These are phyloP conservation scores for Scheffersomyces lignicola DNA, from an alignment of 1,139 yeast species.

Conservation along the genomic window DNA sequence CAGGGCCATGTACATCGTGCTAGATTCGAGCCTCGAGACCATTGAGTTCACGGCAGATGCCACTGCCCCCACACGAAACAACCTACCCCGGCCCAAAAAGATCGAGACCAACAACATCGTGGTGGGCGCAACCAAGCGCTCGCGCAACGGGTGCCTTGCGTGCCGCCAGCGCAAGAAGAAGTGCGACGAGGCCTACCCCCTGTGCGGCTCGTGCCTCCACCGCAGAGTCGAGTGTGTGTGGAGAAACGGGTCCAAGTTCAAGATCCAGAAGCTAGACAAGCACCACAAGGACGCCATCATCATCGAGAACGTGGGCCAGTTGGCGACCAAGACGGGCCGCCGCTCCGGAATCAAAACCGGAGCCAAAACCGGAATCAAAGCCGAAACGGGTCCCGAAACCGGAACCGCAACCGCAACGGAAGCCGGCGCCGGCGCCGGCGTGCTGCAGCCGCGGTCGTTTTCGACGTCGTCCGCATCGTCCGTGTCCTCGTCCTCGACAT, in stretches of 20 bases:
- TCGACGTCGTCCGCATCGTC: neutral
- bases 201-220: constrained; percentile 23
- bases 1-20: neutral
- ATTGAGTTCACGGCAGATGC: constrained; percentile 2
- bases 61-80: neutral
- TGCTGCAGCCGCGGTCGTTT: neutral
- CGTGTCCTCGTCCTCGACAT: neutral
- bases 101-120: constrained; percentile 6
- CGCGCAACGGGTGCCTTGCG: constrained; percentile 19
- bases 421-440: neutral
- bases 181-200: constrained; percentile 29
- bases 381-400: neutral
- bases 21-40: constrained; percentile 1
- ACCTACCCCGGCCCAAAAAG: neutral
- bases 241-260: constrained; percentile 10
- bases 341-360: neutral
- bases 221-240: constrained; percentile 21
- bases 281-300: neutral
- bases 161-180: constrained; percentile 22
- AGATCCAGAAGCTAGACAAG: constrained; percentile 6
- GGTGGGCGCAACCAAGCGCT: constrained; percentile 11
- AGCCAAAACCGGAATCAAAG: neutral
- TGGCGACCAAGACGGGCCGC: neutral
- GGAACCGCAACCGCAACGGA: neutral
- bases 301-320: neutral